Evolutionary conservation across 306 rosid species (phyloP).

Genomic region (Malus fusca): DNA sequence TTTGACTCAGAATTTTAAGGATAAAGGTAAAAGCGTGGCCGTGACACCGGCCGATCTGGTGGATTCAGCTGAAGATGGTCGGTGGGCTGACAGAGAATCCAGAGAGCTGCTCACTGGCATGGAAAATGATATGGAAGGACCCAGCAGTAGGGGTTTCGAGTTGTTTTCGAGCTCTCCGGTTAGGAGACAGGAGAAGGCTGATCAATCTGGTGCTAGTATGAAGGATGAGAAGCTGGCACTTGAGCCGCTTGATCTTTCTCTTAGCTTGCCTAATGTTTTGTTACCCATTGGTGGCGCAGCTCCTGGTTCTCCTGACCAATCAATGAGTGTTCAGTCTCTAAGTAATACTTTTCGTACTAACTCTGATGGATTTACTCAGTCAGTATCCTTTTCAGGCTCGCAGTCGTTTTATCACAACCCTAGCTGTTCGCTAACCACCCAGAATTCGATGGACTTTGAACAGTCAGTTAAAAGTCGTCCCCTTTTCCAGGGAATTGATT

Average conservation of each 20-base stretch:
- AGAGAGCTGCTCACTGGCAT: slow-evolving; percentile 35
- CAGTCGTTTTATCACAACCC: slow-evolving; percentile 92
- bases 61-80: slow-evolving; percentile 42
- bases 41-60: slow-evolving; percentile 31
- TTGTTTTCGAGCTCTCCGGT: slow-evolving; percentile 80
- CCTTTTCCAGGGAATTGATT: slow-evolving; percentile 83
- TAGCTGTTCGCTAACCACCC: slow-evolving; percentile 88
- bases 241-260: slow-evolving; percentile 85
- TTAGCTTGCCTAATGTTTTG: slow-evolving; percentile 90
- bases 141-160: slow-evolving; percentile 81
- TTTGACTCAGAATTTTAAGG: slow-evolving; percentile 47
- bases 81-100: slow-evolving; percentile 48
- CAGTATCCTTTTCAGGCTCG: slow-evolving; percentile 91
- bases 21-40: slow-evolving; percentile 76
- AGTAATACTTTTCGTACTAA: slow-evolving; percentile 53
- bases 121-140: slow-evolving; percentile 69
- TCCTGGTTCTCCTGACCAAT: slow-evolving; percentile 86
- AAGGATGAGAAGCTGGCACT: slow-evolving; percentile 50
- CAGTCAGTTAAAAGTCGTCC: slow-evolving; percentile 95
- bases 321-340: slow-evolving; percentile 77
- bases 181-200: slow-evolving; percentile 52
- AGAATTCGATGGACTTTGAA: slow-evolving; percentile 77
- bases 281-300: slow-evolving; percentile 86
- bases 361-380: slow-evolving; percentile 90
- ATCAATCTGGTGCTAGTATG: slow-evolving; percentile 33